Evolutionary conservation across 352 stramenopile species (phyloP), one percentile per base, ranked within the genome.

Genomic region (Elongisporangium anandrum): DNA sequence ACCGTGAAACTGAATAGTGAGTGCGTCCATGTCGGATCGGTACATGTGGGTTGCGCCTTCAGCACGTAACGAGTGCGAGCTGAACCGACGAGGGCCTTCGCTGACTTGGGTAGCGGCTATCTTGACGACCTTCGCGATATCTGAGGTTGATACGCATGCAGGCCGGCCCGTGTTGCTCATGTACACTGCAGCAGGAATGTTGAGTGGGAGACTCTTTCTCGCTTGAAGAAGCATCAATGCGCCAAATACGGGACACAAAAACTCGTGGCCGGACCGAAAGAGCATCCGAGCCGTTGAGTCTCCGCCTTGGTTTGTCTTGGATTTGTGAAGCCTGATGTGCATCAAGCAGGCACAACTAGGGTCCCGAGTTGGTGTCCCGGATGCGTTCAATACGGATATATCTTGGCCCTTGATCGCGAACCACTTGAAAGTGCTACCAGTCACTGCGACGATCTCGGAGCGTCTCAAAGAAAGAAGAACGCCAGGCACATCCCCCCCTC

Each of bases 1-100:
- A 1, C 55, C 58, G 38, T 70, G 54, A 19, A 62, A 61, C 41
- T 64, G 45, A 53, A 66, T 61, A 7, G 51, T 66, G 2, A 61
- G 21, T 6, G 51, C 26, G 20, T 66, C 51, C 1, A 60, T 49
- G 0, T 56, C 55, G 0, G 52, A 19, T 0, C 56, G 54, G 22
- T 61, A 64, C 47, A 66, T 63, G 26, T 63, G 55, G 2, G 59
- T 66, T 5, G 51, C 59, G 0, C 26, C 64, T 3, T 56, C 55
- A 22, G 59, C 50, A 8, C 54, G 53, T 9, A 69, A 51, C 1
- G 53, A 65, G 45, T 63, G 54, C 8, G 41, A 34, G 34, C 17
- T 60, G 39, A 63, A 64, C 0, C 12, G 3, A 4, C 19, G 8
- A 2, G 49, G 21, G 38, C 56, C 45, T 50, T 63, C 10, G 1